Evolutionary conservation across 257 asterid species (phyloP).

Genomic region (Capsicum baccatum): DNA sequence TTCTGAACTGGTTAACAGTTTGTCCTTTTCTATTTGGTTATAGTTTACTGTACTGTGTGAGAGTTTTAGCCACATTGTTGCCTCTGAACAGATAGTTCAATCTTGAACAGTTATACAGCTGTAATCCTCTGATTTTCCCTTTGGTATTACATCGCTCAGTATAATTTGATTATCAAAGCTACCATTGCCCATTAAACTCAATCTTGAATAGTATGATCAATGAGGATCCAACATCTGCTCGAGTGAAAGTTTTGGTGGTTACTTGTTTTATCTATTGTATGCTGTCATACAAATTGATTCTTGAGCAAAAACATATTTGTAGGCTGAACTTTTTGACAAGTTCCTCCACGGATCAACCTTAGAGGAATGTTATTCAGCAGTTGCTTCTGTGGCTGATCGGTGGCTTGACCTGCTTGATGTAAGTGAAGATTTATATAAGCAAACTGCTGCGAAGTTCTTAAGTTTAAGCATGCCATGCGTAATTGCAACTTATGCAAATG

Average conservation of each 20-base stretch:
- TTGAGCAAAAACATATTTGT: slow-evolving; percentile 42
- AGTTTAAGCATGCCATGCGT: neutral
- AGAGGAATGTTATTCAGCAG: slow-evolving; percentile 91
- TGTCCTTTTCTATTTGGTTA: neutral
- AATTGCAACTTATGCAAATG: slow-evolving; percentile 16
- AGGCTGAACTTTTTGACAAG: slow-evolving; percentile 97
- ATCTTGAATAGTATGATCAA: neutral
- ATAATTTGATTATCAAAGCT: slow-evolving; percentile 10
- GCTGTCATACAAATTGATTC: slow-evolving; percentile 28
- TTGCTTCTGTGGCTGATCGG: slow-evolving; percentile 94
- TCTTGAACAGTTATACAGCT: neutral
- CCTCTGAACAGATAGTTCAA: slow-evolving; percentile 4
- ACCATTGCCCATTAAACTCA: slow-evolving; percentile 2
- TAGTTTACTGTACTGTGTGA: neutral
- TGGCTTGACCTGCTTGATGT: slow-evolving; percentile 99
- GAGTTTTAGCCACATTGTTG: neutral
- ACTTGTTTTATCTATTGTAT: neutral
- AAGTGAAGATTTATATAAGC: slow-evolving; percentile 35
- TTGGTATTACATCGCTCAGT: neutral
- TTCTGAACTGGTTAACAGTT: neutral
- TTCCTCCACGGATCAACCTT: slow-evolving; percentile 91
- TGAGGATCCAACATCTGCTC: slow-evolving; percentile 5
- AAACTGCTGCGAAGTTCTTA: slow-evolving; percentile 17
- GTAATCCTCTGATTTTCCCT: slow-evolving; percentile 21
- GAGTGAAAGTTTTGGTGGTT: slow-evolving; percentile 5